phyloP scores from a whole-genome alignment of 2,329 filamentous ascomycete genomes.

The Ophiognomonia clavigignenti-juglandacearum region DNA sequence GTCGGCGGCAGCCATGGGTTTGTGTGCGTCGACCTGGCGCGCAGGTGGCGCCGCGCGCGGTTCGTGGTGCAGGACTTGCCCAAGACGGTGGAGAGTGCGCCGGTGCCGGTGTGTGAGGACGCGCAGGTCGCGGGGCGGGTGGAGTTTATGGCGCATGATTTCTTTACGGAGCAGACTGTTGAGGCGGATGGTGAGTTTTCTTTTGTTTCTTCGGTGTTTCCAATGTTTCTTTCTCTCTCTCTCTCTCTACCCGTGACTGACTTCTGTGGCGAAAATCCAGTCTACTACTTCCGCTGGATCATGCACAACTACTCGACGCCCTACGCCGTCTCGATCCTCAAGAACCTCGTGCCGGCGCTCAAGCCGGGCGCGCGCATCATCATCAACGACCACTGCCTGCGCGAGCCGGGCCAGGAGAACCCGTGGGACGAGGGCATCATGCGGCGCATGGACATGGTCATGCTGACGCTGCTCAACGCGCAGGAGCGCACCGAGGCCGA shows the following conservation, averaged over 20 bases:
- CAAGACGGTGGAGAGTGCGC: conserved; percentile 43
- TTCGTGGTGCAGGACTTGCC: conserved; percentile 53
- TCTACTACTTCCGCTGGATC: conserved; percentile 57
- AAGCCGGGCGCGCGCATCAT: conserved; percentile 47
- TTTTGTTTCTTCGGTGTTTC: neutral
- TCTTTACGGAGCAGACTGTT: conserved; percentile 52
- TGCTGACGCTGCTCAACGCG: conserved; percentile 38
- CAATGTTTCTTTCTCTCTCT: neutral
- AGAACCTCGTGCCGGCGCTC: conserved; percentile 47
- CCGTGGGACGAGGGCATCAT: conserved; percentile 33
- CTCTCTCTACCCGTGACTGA: neutral
- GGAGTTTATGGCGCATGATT: conserved; percentile 46
- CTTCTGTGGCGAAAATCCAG: too few species aligned
- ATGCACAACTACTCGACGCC: conserved; percentile 57
- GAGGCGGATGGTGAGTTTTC: conserved; percentile 42
- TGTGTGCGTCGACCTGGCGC: conserved; percentile 49
- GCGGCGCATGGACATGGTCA: conserved; percentile 37
- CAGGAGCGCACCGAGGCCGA: conserved; percentile 38
- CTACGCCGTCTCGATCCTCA: conserved; percentile 43
- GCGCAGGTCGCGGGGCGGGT: conserved; percentile 34
- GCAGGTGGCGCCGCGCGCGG: conserved; percentile 41
- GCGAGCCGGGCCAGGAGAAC: conserved; percentile 26
- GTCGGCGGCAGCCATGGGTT: conserved; percentile 56
- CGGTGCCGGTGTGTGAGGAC: conserved; percentile 36
- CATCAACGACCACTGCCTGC: conserved; percentile 36